Evolutionary conservation across 805 yeast species (phyloP).

Genomic region (Starmerella asiatica): DNA sequence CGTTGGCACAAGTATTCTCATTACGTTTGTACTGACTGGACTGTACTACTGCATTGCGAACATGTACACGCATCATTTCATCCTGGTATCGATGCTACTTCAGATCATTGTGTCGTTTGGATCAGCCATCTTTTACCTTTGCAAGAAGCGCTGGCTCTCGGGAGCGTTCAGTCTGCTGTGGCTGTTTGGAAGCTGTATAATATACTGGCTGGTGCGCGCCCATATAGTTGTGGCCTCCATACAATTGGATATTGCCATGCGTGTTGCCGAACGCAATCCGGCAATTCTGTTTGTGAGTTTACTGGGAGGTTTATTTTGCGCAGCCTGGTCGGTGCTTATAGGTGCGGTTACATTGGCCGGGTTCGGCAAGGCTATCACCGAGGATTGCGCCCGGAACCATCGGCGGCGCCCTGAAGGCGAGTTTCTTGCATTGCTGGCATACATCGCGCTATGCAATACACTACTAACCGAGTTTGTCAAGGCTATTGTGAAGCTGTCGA

Average conservation of each 20-base stretch:
- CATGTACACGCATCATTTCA: slow-evolving; percentile 50
- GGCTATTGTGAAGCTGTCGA: slow-evolving; percentile 66
- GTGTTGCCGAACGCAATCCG: slow-evolving; percentile 61
- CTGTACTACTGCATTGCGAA: slow-evolving; percentile 50
- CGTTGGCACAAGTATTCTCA: slow-evolving; percentile 47
- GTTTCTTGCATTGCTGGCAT: slow-evolving; percentile 56
- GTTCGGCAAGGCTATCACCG: slow-evolving; percentile 53
- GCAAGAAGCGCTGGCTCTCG: slow-evolving; percentile 58
- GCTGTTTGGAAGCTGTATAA: slow-evolving; percentile 48
- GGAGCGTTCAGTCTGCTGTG: slow-evolving; percentile 63
- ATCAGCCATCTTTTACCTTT: slow-evolving; percentile 62
- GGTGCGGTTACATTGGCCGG: slow-evolving; percentile 57
- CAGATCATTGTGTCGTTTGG: slow-evolving; percentile 60
- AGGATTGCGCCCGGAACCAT: slow-evolving; percentile 35
- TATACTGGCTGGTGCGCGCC: slow-evolving; percentile 57
- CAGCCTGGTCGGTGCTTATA: slow-evolving; percentile 53
- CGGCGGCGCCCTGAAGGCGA: slow-evolving; percentile 27
- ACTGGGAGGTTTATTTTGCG: slow-evolving; percentile 45
- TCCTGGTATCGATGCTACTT: slow-evolving; percentile 51
- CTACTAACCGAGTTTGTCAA: slow-evolving; percentile 70
- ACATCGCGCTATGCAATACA: slow-evolving; percentile 69
- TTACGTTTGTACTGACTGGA: slow-evolving; percentile 46
- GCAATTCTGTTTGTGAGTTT: slow-evolving; percentile 50
- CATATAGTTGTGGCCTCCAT: slow-evolving; percentile 66
- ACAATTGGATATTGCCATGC: slow-evolving; percentile 56